Conservation (phyloP, 768 basidiomycete genomes). For the Flagelloscypha sp. region DNA sequence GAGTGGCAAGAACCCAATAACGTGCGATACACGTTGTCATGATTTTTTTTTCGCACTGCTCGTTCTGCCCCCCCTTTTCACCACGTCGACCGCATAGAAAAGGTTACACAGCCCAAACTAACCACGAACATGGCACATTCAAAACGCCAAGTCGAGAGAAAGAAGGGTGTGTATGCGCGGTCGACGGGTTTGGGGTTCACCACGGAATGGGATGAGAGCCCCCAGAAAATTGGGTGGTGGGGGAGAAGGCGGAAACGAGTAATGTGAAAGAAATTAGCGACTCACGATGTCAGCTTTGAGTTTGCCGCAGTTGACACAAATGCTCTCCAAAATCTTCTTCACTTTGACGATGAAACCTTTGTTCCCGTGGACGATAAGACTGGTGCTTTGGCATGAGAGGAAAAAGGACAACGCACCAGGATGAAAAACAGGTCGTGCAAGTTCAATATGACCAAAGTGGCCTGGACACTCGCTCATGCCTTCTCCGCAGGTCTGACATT, state of each 20-base stretch:
- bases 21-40: constrained; percentile 49
- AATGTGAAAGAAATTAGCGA: constrained; percentile 64
- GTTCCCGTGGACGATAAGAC: too few species aligned
- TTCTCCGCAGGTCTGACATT: constrained; percentile 99
- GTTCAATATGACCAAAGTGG: constrained; percentile 97
- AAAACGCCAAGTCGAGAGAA: too few species aligned
- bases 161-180: too few species aligned
- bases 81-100: constrained; percentile 68
- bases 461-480: constrained; percentile 99
- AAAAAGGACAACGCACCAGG: constrained; percentile 53
- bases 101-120: too few species aligned
- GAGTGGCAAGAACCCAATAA: constrained; percentile 55
- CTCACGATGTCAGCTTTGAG: constrained; percentile 97
- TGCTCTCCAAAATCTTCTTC: constrained; percentile 98
- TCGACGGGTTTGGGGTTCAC: constrained; percentile 95
- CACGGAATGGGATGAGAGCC: constrained; percentile 88
- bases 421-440: constrained; percentile 95
- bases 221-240: constrained; percentile 96
- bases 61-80: constrained; percentile 99
- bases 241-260: constrained; percentile 88
- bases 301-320: constrained; percentile 98
- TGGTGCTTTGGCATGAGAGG: constrained; percentile 8
- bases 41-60: constrained; percentile 72
- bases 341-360: constrained; percentile 95
- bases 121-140: too few species aligned